Evolutionary conservation across 2,329 filamentous ascomycete genomes (phyloP).

Genomic region (Aspergillus quadricinctus): DNA sequence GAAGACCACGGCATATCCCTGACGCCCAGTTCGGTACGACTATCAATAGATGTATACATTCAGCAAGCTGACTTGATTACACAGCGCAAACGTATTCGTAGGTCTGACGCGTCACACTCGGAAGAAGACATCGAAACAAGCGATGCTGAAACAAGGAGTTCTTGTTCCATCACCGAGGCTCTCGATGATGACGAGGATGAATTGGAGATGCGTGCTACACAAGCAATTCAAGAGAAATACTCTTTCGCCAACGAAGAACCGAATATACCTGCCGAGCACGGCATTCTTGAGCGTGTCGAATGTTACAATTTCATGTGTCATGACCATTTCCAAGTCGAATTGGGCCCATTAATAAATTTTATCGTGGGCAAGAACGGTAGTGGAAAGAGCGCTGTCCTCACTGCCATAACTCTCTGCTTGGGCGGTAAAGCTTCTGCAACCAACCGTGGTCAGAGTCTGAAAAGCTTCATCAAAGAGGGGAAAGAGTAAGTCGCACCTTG

Average conservation of each 20-base stretch:
- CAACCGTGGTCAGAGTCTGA: constrained; percentile 84
- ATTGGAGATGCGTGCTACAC: constrained; percentile 59
- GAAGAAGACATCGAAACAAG: constrained; percentile 11
- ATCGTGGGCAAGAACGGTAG: constrained; percentile 97
- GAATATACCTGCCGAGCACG: constrained; percentile 74
- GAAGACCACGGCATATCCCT: constrained; percentile 22
- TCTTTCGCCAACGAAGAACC: constrained; percentile 50
- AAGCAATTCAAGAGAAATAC: constrained; percentile 54
- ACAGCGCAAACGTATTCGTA: constrained; percentile 42
- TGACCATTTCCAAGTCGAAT: constrained; percentile 68
- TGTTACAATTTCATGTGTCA: constrained; percentile 98
- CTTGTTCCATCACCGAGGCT: constrained; percentile 16
- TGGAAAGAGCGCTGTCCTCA: constrained; percentile 93
- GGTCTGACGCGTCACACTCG: constrained; percentile 24
- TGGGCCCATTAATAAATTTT: constrained; percentile 97
- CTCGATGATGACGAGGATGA: constrained; percentile 33
- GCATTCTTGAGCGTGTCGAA: constrained; percentile 81
- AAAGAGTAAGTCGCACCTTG: constrained; percentile 55
- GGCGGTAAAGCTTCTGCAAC: constrained; percentile 90
- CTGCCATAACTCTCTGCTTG: constrained; percentile 88
- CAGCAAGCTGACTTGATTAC: constrained; percentile 10
- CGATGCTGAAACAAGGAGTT: constrained; percentile 16
- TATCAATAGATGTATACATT: background rate
- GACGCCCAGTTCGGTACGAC: constrained; percentile 28
- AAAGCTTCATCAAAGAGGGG: constrained; percentile 87